These are phyloP conservation scores for Lichtheimia ornata DNA, from an alignment of 371 early-diverging fungal genomes.

Conservation along the genomic window DNA sequence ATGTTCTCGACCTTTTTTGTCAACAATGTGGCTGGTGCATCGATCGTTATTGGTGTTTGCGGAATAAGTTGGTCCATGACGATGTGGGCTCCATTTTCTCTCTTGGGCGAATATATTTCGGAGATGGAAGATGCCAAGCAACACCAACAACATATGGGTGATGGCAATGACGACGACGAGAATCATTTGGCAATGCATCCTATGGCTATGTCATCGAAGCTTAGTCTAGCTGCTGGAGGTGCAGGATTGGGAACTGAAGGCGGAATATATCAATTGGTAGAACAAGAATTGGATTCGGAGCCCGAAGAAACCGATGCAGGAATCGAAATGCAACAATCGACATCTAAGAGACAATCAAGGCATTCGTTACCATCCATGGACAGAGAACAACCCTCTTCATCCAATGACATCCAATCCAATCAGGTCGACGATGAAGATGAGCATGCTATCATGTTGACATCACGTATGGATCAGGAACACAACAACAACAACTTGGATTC, in stretches of 20 bases:
- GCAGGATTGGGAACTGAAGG: conserved; percentile 38
- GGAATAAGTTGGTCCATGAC: conserved; percentile 89
- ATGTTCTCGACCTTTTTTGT: conserved; percentile 72
- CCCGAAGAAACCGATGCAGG: conserved; percentile 11
- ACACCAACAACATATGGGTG: background rate
- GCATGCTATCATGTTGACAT: background rate
- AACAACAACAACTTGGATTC: conserved; percentile 20
- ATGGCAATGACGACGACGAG: conserved; percentile 6
- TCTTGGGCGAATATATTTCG: conserved; percentile 84
- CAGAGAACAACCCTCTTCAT: background rate
- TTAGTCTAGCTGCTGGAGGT: conserved; percentile 29
- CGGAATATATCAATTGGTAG: conserved; percentile 40
- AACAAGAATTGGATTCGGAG: conserved; percentile 21
- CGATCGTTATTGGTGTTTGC: conserved; percentile 68
- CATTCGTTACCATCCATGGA: background rate
- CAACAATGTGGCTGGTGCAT: conserved; percentile 47
- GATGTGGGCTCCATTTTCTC: conserved; percentile 92
- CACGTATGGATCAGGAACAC: background rate
- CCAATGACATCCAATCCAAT: background rate
- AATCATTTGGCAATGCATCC: conserved; percentile 7
- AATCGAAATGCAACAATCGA: conserved; percentile 16
- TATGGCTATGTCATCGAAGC: conserved; percentile 26
- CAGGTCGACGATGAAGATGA: background rate
- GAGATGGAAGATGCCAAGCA: conserved; percentile 28
- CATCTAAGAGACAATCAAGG: background rate